Percentiles rank a stretch among this genome's conserved stretches.
Evolutionary conservation across 2,329 filamentous ascomycete genomes (phyloP).

Genomic region (Alternaria brassicicola): DNA sequence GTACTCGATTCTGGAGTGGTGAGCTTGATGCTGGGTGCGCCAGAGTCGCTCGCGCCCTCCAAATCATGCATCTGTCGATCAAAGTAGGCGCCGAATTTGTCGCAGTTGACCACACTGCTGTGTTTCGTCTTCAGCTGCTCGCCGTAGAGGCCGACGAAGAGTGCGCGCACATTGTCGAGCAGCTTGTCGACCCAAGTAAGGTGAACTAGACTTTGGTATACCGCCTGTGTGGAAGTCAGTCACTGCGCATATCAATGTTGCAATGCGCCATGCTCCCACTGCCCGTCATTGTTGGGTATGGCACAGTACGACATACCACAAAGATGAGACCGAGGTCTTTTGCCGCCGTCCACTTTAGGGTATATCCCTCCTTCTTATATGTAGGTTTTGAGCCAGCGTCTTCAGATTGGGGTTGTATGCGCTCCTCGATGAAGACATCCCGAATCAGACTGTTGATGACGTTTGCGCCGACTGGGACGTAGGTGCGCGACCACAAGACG

Average conservation of each 20-base stretch:
- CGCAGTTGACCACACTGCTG: slow-evolving; percentile 77
- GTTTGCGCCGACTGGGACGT: slow-evolving; percentile 77
- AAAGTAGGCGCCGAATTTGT: slow-evolving; percentile 85
- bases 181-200: slow-evolving; percentile 97
- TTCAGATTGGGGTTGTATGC: slow-evolving; percentile 66
- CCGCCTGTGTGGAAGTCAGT: slow-evolving; percentile 65
- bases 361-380: slow-evolving; percentile 92
- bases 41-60: slow-evolving; percentile 60
- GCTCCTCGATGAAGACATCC: slow-evolving; percentile 98
- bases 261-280: not conserved
- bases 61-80: slow-evolving; percentile 89
- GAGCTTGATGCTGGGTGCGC: slow-evolving; percentile 49
- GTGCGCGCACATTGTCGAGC: slow-evolving; percentile 89
- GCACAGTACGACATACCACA: slow-evolving; percentile 65
- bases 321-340: slow-evolving; percentile 96
- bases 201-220: slow-evolving; percentile 94
- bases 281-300: not conserved
- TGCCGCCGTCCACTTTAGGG: slow-evolving; percentile 87
- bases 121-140: slow-evolving; percentile 83
- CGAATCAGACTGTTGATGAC: slow-evolving; percentile 94
- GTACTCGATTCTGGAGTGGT: slow-evolving; percentile 58
- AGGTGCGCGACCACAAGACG: slow-evolving; percentile 92
- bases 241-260: not conserved
- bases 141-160: slow-evolving; percentile 89
- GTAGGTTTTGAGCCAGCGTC: slow-evolving; percentile 70